phyloP scores from a whole-genome alignment of 1,284 basidiomycete species.

The Boletus mariae region DNA sequence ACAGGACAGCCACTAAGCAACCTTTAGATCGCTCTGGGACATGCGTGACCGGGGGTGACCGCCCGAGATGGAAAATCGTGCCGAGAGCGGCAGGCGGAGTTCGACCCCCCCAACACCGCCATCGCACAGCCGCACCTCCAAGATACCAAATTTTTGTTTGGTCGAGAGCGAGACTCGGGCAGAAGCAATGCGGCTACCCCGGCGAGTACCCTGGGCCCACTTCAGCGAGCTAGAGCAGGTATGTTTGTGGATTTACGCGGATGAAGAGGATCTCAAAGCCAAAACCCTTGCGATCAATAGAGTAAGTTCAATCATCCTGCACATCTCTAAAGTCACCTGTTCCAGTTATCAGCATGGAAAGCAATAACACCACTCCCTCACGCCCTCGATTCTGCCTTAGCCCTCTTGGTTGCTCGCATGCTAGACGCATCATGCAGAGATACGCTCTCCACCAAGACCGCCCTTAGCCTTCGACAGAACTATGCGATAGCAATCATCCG shows the following conservation, averaged over 20 bases:
- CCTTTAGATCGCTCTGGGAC: too few relatives aligned
- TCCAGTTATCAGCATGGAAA: conserved; percentile 75
- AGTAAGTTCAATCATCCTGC: conserved; percentile 43
- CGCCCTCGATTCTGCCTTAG: conserved; percentile 69
- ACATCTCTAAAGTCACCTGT: conserved; percentile 10
- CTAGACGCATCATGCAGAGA: conserved; percentile 42
- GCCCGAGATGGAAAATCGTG: too few relatives aligned
- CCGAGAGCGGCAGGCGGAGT: too few relatives aligned
- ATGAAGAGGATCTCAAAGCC: conserved; percentile 55
- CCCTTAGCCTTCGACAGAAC: conserved; percentile 55
- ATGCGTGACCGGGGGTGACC: too few relatives aligned
- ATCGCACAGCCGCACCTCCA: too few relatives aligned
- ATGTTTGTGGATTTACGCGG: conserved; percentile 75
- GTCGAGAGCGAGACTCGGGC: too few relatives aligned
- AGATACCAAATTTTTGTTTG: neutral
- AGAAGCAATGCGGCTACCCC: conserved; percentile 65
- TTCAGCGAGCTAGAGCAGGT: conserved; percentile 76
- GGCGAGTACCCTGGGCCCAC: conserved; percentile 81
- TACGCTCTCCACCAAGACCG: conserved; percentile 27
- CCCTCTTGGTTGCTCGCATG: conserved; percentile 60
- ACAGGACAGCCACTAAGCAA: too few relatives aligned
- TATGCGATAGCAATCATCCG: conserved; percentile 80
- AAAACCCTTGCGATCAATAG: conserved; percentile 66
- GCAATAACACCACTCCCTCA: conserved; percentile 67
- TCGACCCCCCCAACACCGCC: too few relatives aligned